A percentile compares a stretch with the other conserved stretches of the same genome.
Conservation (phyloP, 1,284 basidiomycete genomes). For the Quambalaria eucalypti region DNA sequence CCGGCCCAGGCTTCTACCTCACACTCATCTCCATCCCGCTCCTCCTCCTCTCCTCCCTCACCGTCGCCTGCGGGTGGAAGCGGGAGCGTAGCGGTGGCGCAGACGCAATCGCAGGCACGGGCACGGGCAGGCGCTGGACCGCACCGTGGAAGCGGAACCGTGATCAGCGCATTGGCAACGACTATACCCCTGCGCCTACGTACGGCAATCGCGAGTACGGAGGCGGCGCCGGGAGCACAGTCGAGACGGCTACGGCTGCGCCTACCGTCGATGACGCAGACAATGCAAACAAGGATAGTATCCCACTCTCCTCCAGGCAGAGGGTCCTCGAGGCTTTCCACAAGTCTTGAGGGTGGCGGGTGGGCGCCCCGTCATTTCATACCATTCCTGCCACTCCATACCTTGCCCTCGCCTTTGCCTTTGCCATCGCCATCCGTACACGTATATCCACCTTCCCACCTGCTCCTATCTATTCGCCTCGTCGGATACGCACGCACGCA, state of each 20-base stretch:
- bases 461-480: too few species aligned
- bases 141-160: neutral
- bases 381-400: too few species aligned
- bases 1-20: constrained; percentile 11
- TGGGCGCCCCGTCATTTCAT: too few species aligned
- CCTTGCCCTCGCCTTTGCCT: too few species aligned
- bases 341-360: too few species aligned
- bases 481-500: too few species aligned
- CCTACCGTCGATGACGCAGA: neutral
- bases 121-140: neutral
- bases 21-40: constrained; percentile 12
- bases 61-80: constrained; percentile 13
- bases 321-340: constrained; percentile 10
- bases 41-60: constrained; percentile 9
- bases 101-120: neutral
- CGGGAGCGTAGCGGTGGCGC: neutral
- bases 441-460: too few species aligned
- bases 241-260: too few species aligned
- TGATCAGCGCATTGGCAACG: too few species aligned
- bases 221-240: neutral
- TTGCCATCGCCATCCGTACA: too few species aligned
- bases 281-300: constrained; percentile 2
- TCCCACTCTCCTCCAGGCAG: constrained; percentile 7
- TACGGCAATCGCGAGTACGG: neutral
- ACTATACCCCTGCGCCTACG: too few species aligned